These are phyloP conservation scores for Fonsecaea pugnacius DNA, from an alignment of 2,329 filamentous ascomycete genomes.

Conservation along the genomic window DNA sequence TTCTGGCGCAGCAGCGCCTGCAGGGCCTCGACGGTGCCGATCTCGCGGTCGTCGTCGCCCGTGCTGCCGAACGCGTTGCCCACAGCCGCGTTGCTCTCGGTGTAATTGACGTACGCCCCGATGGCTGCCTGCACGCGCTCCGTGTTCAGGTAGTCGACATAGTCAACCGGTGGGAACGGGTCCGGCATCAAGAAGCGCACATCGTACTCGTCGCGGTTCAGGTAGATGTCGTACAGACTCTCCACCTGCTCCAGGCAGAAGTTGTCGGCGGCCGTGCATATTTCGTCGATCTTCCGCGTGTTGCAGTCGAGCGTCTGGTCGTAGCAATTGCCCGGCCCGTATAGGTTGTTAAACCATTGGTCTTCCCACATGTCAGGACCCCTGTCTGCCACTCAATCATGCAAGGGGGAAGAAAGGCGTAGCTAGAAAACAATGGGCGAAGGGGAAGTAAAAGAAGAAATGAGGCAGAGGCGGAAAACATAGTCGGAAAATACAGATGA, in stretches of 20 bases:
- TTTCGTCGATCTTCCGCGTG: slow-evolving; percentile 49
- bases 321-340: slow-evolving; percentile 64
- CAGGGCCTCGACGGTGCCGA: slow-evolving; percentile 50
- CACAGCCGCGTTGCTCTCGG: slow-evolving; percentile 48
- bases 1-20: slow-evolving; percentile 49
- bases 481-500: too few relatives aligned
- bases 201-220: slow-evolving; percentile 59
- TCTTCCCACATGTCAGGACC: slow-evolving; percentile 36
- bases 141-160: slow-evolving; percentile 57
- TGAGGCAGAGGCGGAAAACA: too few relatives aligned
- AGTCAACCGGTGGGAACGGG: slow-evolving; percentile 49
- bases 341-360: slow-evolving; percentile 63
- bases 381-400: too few relatives aligned
- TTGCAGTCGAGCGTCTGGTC: slow-evolving; percentile 63
- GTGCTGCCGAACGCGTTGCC: slow-evolving; percentile 48
- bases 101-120: slow-evolving; percentile 57
- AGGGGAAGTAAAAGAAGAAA: too few relatives aligned
- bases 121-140: slow-evolving; percentile 54
- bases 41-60: slow-evolving; percentile 52
- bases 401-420: too few relatives aligned
- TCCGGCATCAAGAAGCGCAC: slow-evolving; percentile 46
- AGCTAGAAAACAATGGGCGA: neutral
- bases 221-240: slow-evolving; percentile 55
- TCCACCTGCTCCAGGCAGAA: slow-evolving; percentile 62
- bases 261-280: slow-evolving; percentile 60